Conservation (phyloP, 441 rosid genomes). For the Francoa sonchifolia region DNA sequence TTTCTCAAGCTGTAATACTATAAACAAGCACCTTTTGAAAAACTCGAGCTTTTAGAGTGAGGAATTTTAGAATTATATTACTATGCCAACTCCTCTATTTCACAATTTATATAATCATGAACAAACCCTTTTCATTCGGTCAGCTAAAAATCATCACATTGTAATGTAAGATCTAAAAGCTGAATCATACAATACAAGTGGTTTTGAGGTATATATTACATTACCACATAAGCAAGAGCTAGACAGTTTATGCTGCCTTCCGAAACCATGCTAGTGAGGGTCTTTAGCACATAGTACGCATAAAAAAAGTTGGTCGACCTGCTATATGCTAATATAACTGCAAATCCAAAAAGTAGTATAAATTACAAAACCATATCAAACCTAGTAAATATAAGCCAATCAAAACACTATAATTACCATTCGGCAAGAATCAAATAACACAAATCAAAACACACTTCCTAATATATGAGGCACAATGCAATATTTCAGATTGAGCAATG, state of each 20-base stretch:
- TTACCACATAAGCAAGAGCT: slow-evolving; percentile 82
- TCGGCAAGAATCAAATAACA: too few relatives aligned
- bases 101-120: too few relatives aligned
- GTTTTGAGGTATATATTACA: not conserved
- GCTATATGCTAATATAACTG: slow-evolving; percentile 69
- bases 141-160: not conserved
- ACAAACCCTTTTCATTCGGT: too few relatives aligned
- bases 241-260: slow-evolving; percentile 58
- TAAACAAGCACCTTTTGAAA: too few relatives aligned
- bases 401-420: too few relatives aligned
- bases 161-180: not conserved
- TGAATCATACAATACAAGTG: not conserved
- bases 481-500: too few relatives aligned
- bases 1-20: too few relatives aligned
- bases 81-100: too few relatives aligned
- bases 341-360: not conserved
- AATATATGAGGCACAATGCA: too few relatives aligned
- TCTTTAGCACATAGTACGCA: slow-evolving; percentile 42
- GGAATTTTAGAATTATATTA: too few relatives aligned
- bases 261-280: slow-evolving; percentile 48
- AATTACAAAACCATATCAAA: not conserved
- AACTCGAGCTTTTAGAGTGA: too few relatives aligned
- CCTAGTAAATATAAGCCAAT: not conserved
- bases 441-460: too few relatives aligned
- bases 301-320: slow-evolving; percentile 53